phyloP scores from a whole-genome alignment of 1,284 basidiomycete genomes.

The Boletellus deceptivus region DNA sequence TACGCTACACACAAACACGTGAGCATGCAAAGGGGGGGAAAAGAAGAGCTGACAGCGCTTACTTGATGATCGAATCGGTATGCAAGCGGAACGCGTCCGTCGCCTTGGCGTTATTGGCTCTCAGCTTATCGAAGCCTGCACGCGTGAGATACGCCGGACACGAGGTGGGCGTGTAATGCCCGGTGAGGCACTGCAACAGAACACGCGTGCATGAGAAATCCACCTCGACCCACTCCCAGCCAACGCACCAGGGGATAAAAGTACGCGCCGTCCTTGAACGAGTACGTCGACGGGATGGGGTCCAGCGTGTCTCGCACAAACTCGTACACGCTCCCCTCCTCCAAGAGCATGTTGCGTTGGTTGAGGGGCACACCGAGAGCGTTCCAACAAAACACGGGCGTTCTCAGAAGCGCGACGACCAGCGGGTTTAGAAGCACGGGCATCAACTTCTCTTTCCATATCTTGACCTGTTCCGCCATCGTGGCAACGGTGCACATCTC shows the following conservation, averaged over 20 bases:
- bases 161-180: constrained; percentile 64
- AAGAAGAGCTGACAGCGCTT: constrained; percentile 24
- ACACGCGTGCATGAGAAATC: constrained; percentile 2
- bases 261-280: constrained; percentile 59
- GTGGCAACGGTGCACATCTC: constrained; percentile 56
- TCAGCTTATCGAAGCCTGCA: constrained; percentile 60
- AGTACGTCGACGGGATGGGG: constrained; percentile 53
- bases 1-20: constrained; percentile 39
- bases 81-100: constrained; percentile 73
- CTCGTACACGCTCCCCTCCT: constrained; percentile 61
- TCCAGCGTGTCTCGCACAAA: constrained; percentile 65
- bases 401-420: constrained; percentile 62
- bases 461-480: constrained; percentile 59
- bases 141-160: constrained; percentile 76
- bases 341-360: constrained; percentile 67
- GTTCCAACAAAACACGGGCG: constrained; percentile 77
- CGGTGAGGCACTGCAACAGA: constrained; percentile 49
- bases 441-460: constrained; percentile 64
- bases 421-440: constrained; percentile 67
- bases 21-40: neutral
- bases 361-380: constrained; percentile 78
- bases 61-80: constrained; percentile 79
- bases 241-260: constrained; percentile 60
- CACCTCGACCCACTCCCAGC: neutral
- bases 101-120: constrained; percentile 46